Conservation (phyloP, 805 yeast genomes). For the Candida ipomoeae region DNA sequence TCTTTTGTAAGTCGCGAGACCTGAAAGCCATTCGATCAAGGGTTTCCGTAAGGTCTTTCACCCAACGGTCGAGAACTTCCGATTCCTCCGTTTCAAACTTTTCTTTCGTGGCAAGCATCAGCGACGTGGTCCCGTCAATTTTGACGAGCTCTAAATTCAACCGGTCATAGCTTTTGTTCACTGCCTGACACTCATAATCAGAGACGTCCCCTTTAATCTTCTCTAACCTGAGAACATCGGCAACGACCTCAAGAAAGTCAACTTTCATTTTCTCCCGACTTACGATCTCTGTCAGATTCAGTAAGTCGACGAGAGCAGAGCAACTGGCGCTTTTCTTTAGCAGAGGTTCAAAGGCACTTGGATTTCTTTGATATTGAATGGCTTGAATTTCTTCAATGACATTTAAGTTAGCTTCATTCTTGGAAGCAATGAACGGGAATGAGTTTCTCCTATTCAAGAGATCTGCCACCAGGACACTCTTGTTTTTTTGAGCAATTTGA, state of each 20-base stretch:
- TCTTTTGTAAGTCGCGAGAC: constrained; percentile 36
- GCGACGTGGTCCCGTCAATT: constrained; percentile 24
- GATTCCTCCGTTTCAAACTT: constrained; percentile 29
- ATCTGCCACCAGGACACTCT: background rate
- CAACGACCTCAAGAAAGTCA: constrained; percentile 5
- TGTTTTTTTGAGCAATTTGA: background rate
- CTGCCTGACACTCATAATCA: background rate
- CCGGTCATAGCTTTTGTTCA: constrained; percentile 4
- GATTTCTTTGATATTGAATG: constrained; percentile 1
- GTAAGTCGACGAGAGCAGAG: constrained; percentile 18
- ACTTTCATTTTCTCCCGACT: constrained; percentile 9
- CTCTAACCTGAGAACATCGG: constrained; percentile 4
- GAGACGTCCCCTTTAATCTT: background rate
- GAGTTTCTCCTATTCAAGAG: constrained; percentile 34
- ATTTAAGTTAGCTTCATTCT: constrained; percentile 19
- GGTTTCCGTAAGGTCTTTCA: constrained; percentile 29
- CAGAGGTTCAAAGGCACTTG: background rate
- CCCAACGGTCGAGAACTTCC: constrained; percentile 24
- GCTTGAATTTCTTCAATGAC: constrained; percentile 18
- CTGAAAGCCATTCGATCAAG: constrained; percentile 39
- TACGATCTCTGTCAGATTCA: constrained; percentile 4
- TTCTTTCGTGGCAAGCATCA: constrained; percentile 23
- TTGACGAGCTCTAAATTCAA: constrained; percentile 30
- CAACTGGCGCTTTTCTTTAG: constrained; percentile 21
- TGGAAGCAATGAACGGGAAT: constrained; percentile 22